Conservation (phyloP, 2,329 filamentous ascomycete genomes). For the Alternaria tenuissima region DNA sequence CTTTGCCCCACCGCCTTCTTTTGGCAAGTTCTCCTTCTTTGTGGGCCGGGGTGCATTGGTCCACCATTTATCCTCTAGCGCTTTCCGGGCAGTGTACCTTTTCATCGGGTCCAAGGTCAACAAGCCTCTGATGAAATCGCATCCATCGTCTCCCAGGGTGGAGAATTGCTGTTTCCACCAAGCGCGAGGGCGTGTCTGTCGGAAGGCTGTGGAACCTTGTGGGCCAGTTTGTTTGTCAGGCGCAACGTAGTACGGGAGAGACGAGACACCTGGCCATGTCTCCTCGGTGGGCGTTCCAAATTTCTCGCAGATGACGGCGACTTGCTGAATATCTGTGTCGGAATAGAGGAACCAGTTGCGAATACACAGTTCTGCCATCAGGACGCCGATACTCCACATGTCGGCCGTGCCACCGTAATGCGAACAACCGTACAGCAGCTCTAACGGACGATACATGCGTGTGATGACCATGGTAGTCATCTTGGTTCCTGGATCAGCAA, state of each 20-base stretch:
- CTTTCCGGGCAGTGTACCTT: slow-evolving; percentile 77
- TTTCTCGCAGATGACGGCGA: slow-evolving; percentile 81
- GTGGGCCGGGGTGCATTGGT: slow-evolving; percentile 82
- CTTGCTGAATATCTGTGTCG: slow-evolving; percentile 84
- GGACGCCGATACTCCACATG: slow-evolving; percentile 90
- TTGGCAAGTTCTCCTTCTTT: slow-evolving; percentile 82
- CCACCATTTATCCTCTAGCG: slow-evolving; percentile 89
- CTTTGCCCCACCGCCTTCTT: slow-evolving; percentile 71
- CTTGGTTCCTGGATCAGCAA: slow-evolving; percentile 83
- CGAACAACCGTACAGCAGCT: slow-evolving; percentile 87
- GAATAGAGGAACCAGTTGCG: slow-evolving; percentile 85
- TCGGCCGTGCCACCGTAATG: slow-evolving; percentile 93
- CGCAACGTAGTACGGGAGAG: slow-evolving; percentile 81
- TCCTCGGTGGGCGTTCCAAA: slow-evolving; percentile 93
- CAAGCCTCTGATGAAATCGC: slow-evolving; percentile 87
- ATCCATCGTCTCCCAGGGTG: slow-evolving; percentile 80
- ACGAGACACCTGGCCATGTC: slow-evolving; percentile 91
- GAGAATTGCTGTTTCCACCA: slow-evolving; percentile 81
- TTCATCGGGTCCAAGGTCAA: slow-evolving; percentile 86
- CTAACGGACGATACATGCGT: slow-evolving; percentile 93
- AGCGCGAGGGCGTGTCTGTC: slow-evolving; percentile 71
- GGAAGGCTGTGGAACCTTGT: slow-evolving; percentile 51
- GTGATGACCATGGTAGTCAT: slow-evolving; percentile 98
- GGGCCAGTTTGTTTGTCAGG: slow-evolving; percentile 55
- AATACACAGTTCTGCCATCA: slow-evolving; percentile 90